Evolutionary conservation across 495 filamentous ascomycete species (phyloP).

Genomic region (Podospora australis): DNA sequence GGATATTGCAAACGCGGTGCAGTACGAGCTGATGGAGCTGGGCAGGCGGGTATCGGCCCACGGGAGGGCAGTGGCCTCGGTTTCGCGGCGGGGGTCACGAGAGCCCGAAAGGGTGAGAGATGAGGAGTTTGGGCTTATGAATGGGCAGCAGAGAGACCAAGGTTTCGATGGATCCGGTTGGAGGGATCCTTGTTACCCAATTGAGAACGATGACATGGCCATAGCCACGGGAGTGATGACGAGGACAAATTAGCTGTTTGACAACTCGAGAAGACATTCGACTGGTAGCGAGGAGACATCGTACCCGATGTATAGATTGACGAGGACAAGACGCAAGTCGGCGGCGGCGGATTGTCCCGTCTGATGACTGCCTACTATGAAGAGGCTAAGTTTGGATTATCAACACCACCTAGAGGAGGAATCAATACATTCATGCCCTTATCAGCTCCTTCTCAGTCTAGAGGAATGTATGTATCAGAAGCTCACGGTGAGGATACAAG

Average conservation of each 20-base stretch:
- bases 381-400: no score
- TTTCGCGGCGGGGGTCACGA: not conserved
- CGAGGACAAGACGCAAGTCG: not conserved
- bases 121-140: constrained; percentile 1
- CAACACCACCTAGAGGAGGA: no score
- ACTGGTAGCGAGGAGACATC: not conserved
- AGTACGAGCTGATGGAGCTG: constrained; percentile 11
- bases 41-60: constrained; percentile 4
- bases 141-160: not conserved
- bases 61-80: not conserved
- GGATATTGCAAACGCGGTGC: constrained; percentile 4
- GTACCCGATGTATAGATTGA: not conserved
- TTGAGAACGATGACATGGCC: no score
- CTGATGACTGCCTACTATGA: not conserved
- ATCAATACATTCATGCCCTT: no score
- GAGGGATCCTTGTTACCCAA: no score
- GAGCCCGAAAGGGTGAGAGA: not conserved
- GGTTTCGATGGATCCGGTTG: not conserved
- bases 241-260: no score
- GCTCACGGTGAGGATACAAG: not conserved
- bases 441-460: no score
- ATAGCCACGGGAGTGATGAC: no score
- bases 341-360: not conserved
- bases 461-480: no score
- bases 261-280: not conserved